phyloP scores from a whole-genome alignment of 2,329 filamentous ascomycete species.

The Colletotrichum brevisporum region DNA sequence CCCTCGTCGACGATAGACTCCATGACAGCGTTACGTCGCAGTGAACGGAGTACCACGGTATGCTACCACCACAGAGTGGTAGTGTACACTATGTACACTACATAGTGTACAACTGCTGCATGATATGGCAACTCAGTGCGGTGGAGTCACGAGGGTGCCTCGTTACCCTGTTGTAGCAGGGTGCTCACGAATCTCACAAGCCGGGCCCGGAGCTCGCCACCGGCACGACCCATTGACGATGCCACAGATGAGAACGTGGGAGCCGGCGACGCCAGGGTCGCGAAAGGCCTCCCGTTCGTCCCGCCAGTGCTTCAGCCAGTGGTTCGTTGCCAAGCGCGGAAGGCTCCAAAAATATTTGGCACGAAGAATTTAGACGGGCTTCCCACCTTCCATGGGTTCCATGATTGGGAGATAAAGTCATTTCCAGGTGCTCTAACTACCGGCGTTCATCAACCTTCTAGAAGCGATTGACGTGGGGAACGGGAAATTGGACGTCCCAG shows the following conservation, averaged over 20 bases:
- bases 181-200: conserved; percentile 30
- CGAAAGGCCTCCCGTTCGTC: conserved; percentile 33
- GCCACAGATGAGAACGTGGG: conserved; percentile 27
- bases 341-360: conserved; percentile 29
- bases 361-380: background rate
- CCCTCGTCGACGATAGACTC: background rate
- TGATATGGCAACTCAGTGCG: conserved; percentile 9
- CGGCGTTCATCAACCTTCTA: conserved; percentile 40
- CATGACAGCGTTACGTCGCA: background rate
- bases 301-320: conserved; percentile 18
- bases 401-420: conserved; percentile 40
- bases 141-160: conserved; percentile 18
- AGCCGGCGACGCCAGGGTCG: conserved; percentile 22
- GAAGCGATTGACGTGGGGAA: conserved; percentile 41
- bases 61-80: too few species aligned
- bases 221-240: conserved; percentile 36
- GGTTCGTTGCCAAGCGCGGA: conserved; percentile 35
- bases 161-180: conserved; percentile 11
- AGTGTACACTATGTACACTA: too few species aligned
- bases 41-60: too few species aligned
- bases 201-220: conserved; percentile 32
- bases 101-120: too few species aligned
- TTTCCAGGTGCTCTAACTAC: conserved; percentile 40
- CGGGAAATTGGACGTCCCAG: conserved; percentile 39
- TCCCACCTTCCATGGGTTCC: conserved; percentile 27